These are phyloP conservation scores for Gracilaria caudata DNA, from an alignment of 23 red algal genomes.

Conservation along the genomic window DNA sequence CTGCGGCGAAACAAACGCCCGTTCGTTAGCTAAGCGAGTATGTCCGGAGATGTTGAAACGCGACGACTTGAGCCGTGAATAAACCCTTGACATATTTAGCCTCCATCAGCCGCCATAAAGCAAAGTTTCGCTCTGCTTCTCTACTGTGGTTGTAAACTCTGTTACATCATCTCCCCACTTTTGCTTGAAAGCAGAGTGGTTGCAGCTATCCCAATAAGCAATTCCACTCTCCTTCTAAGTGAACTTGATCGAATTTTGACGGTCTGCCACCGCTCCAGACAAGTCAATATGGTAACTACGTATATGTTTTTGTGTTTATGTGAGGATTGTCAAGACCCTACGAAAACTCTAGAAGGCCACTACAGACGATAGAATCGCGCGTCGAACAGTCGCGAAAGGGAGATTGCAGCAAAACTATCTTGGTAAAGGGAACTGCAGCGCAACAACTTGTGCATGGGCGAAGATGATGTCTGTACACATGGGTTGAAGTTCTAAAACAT, in stretches of 20 bases:
- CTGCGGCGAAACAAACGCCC: conserved; percentile 2
- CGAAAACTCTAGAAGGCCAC: conserved; percentile 34
- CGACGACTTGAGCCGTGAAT: background rate
- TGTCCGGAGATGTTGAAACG: background rate
- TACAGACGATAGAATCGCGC: conserved; percentile 29
- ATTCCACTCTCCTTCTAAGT: too few relatives aligned
- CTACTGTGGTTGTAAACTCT: too few relatives aligned
- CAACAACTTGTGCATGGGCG: background rate
- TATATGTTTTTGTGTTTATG: conserved; percentile 41
- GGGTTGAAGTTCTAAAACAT: conserved; percentile 36
- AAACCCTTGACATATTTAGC: too few relatives aligned
- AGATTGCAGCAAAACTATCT: conserved; percentile 33
- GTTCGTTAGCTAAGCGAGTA: conserved; percentile 3
- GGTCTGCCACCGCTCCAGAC: too few relatives aligned
- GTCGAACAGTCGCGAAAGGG: conserved; percentile 22
- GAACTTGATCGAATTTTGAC: too few relatives aligned
- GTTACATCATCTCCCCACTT: too few relatives aligned
- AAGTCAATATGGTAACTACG: background rate
- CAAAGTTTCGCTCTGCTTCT: too few relatives aligned
- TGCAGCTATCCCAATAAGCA: too few relatives aligned
- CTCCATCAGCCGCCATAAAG: too few relatives aligned
- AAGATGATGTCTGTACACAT: conserved; percentile 36
- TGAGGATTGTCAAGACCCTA: conserved; percentile 26
- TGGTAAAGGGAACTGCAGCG: conserved; percentile 16
- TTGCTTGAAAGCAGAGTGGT: too few relatives aligned